These are phyloP conservation scores for Medicago lupulina DNA, from an alignment of 306 rosid genomes.

Conservation along the genomic window DNA sequence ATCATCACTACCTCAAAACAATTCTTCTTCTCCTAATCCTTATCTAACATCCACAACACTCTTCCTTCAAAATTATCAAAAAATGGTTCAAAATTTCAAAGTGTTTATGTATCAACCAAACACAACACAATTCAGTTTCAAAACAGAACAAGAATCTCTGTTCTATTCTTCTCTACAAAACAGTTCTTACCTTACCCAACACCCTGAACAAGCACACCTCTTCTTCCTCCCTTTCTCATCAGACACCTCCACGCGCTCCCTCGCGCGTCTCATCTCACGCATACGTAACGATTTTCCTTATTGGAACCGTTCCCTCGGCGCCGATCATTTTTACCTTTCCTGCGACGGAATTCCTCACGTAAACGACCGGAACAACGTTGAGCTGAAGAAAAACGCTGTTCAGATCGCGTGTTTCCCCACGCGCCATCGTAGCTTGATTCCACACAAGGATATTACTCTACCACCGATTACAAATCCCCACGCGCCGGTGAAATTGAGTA, in stretches of 20 bases:
- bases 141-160: slow-evolving; percentile 45
- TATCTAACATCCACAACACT: slow-evolving; percentile 57
- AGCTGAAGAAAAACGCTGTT: slow-evolving; percentile 70
- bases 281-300: slow-evolving; percentile 53
- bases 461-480: slow-evolving; percentile 39
- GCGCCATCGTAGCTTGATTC: slow-evolving; percentile 45
- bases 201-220: slow-evolving; percentile 63
- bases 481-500: slow-evolving; percentile 33
- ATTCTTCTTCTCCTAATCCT: slow-evolving; percentile 62
- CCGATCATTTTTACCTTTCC: slow-evolving; percentile 77
- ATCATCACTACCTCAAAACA: slow-evolving; percentile 11
- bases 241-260: slow-evolving; percentile 49
- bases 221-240: slow-evolving; percentile 70
- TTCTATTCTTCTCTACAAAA: slow-evolving; percentile 58
- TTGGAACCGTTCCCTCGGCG: slow-evolving; percentile 89
- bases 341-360: slow-evolving; percentile 44
- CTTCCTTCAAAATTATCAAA: slow-evolving; percentile 54
- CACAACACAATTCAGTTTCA: slow-evolving; percentile 33
- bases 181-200: slow-evolving; percentile 53
- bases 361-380: slow-evolving; percentile 64
- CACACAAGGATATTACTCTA: slow-evolving; percentile 73
- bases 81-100: slow-evolving; percentile 61
- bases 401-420: slow-evolving; percentile 74
- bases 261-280: slow-evolving; percentile 51
- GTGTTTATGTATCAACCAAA: slow-evolving; percentile 59